Evolutionary conservation across 352 stramenopile species (phyloP).

Genomic region (Pythium brassicae): DNA sequence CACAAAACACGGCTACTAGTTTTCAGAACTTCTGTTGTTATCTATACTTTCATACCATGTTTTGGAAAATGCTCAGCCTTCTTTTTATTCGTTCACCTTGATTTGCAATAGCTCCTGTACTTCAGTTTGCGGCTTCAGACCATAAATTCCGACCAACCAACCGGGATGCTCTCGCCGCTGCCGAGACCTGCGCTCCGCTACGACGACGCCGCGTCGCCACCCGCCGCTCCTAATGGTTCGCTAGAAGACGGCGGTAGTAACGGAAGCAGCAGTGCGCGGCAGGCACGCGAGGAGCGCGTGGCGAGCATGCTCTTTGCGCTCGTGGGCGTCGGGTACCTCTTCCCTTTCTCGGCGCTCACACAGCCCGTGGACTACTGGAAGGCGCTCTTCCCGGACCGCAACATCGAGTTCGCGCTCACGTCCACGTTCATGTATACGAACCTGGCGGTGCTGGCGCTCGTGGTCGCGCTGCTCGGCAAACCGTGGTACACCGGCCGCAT

Average conservation of each 20-base stretch:
- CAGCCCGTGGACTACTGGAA: conserved; percentile 89
- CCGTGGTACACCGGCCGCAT: conserved; percentile 73
- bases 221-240: background rate
- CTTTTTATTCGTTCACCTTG: no score
- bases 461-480: conserved; percentile 57
- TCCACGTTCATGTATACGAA: conserved; percentile 86
- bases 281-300: conserved; percentile 38
- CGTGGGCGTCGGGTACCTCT: conserved; percentile 79
- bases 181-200: conserved; percentile 33
- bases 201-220: conserved; percentile 11
- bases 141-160: background rate
- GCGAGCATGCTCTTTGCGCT: conserved; percentile 68
- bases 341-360: conserved; percentile 85
- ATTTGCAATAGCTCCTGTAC: no score
- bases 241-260: background rate
- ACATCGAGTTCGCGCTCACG: conserved; percentile 84
- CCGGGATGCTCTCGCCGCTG: conserved; percentile 56
- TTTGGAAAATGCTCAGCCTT: no score
- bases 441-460: conserved; percentile 49
- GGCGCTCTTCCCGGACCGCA: conserved; percentile 80
- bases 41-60: no score
- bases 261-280: conserved; percentile 12
- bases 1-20: no score
- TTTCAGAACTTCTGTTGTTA: no score
- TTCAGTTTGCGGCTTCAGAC: no score